These are phyloP conservation scores for Telfairia occidentalis DNA, from an alignment of 331 rosid species.

Conservation along the genomic window DNA sequence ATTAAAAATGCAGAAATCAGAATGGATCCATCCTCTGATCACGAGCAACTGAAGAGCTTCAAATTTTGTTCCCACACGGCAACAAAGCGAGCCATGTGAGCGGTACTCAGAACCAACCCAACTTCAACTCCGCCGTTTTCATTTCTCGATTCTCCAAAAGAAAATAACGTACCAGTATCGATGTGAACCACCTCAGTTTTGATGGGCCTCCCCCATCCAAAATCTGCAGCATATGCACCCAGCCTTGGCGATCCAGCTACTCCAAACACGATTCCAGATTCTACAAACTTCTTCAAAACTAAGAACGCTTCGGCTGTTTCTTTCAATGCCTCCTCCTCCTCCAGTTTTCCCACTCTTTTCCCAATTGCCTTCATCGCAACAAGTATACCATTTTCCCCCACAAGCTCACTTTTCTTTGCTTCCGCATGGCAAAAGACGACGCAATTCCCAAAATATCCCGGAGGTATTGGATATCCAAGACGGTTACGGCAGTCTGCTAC, in stretches of 20 bases:
- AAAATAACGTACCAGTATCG: conserved; percentile 6
- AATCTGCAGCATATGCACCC: conserved; percentile 30
- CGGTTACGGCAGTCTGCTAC: conserved; percentile 33
- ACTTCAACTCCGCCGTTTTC: conserved; percentile 32
- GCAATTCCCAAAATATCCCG: conserved; percentile 47
- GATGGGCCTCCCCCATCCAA: conserved; percentile 56
- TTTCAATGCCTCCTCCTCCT: background rate
- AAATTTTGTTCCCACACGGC: conserved; percentile 12
- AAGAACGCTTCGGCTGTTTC: conserved; percentile 15
- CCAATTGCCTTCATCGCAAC: conserved; percentile 25
- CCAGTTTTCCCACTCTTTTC: conserved; percentile 13
- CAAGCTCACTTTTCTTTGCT: conserved; percentile 19
- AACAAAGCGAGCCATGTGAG: conserved; percentile 18
- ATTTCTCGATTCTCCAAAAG: conserved; percentile 29
- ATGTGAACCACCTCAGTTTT: conserved; percentile 28
- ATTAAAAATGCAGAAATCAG: too few species aligned
- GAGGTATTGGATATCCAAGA: conserved; percentile 22
- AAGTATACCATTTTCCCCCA: conserved; percentile 31
- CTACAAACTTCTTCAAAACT: background rate
- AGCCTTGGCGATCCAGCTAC: conserved; percentile 39
- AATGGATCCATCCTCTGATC: too few species aligned
- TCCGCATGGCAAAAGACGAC: background rate
- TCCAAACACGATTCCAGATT: background rate
- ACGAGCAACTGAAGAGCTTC: background rate
- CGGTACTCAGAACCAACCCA: conserved; percentile 25